phyloP scores from a whole-genome alignment of 2,329 filamentous ascomycete species.

The Fusarium burgessii region DNA sequence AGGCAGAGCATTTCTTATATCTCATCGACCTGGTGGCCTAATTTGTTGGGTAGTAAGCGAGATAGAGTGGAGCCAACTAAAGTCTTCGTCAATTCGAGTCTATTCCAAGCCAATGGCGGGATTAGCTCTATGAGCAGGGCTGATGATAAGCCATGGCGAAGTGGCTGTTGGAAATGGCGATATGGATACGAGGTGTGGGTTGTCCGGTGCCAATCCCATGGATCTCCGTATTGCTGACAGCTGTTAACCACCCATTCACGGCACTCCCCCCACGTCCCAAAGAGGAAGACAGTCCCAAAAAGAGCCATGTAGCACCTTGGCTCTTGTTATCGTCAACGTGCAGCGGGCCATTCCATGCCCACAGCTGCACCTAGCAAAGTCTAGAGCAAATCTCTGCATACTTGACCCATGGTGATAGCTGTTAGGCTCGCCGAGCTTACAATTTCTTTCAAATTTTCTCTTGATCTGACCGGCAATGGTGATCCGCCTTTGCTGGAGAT shows the following conservation, averaged over 20 bases:
- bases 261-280: slow-evolving; percentile 37
- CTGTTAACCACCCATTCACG: slow-evolving; percentile 30
- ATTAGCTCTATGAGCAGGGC: slow-evolving; percentile 35
- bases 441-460: slow-evolving; percentile 24
- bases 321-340: slow-evolving; percentile 32
- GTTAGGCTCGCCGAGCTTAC: slow-evolving; percentile 26
- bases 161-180: slow-evolving; percentile 45
- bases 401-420: slow-evolving; percentile 34
- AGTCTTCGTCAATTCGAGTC: slow-evolving; percentile 35
- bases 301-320: slow-evolving; percentile 31
- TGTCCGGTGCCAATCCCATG: slow-evolving; percentile 35
- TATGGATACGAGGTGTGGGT: slow-evolving; percentile 47
- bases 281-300: slow-evolving; percentile 32
- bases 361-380: slow-evolving; percentile 30
- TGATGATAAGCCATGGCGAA: slow-evolving; percentile 46
- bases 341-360: slow-evolving; percentile 22
- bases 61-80: slow-evolving; percentile 33
- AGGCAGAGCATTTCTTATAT: slow-evolving; percentile 45
- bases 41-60: slow-evolving; percentile 38
- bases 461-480: slow-evolving; percentile 5
- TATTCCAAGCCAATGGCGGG: slow-evolving; percentile 40
- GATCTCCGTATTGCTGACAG: slow-evolving; percentile 44
- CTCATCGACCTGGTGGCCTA: slow-evolving; percentile 26
- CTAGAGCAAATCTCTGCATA: slow-evolving; percentile 33
- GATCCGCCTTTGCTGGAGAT: slow-evolving; percentile 17